Conservation (phyloP, 768 basidiomycete genomes). For the Termitomyces sp. region DNA sequence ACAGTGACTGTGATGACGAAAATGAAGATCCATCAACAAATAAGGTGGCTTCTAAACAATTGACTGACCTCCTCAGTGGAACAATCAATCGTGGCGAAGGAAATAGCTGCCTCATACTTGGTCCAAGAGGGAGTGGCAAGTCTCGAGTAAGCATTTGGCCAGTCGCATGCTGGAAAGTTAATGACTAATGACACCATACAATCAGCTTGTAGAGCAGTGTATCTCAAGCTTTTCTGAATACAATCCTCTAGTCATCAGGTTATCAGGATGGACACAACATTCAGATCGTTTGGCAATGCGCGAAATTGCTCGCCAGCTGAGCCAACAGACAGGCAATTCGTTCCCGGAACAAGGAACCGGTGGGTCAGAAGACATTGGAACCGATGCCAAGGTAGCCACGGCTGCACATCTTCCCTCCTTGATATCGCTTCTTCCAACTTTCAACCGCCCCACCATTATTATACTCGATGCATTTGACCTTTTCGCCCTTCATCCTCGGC, state of each 20-base stretch:
- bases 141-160: slow-evolving; percentile 46
- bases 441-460: slow-evolving; percentile 74
- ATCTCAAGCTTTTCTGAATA: slow-evolving; percentile 37
- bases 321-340: slow-evolving; percentile 64
- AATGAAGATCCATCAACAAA: slow-evolving; percentile 40
- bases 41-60: slow-evolving; percentile 43
- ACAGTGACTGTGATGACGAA: slow-evolving; percentile 9
- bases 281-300: slow-evolving; percentile 89
- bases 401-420: slow-evolving; percentile 68
- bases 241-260: slow-evolving; percentile 63
- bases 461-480: slow-evolving; percentile 91
- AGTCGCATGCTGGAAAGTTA: background rate
- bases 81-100: slow-evolving; percentile 81
- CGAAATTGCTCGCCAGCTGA: slow-evolving; percentile 84
- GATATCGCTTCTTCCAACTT: slow-evolving; percentile 71
- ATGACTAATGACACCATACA: slow-evolving; percentile 2
- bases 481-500: slow-evolving; percentile 87
- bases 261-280: slow-evolving; percentile 81
- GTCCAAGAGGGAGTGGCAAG: slow-evolving; percentile 85
- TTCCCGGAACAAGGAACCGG: slow-evolving; percentile 39
- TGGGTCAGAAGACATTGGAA: slow-evolving; percentile 22
- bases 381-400: slow-evolving; percentile 36
- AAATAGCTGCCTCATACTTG: slow-evolving; percentile 86
- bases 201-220: slow-evolving; percentile 56
- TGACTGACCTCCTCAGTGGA: slow-evolving; percentile 62